Base-by-base conservation (phyloP, 345 rosid species). In the Eucalyptus erythrocorys region DNA sequence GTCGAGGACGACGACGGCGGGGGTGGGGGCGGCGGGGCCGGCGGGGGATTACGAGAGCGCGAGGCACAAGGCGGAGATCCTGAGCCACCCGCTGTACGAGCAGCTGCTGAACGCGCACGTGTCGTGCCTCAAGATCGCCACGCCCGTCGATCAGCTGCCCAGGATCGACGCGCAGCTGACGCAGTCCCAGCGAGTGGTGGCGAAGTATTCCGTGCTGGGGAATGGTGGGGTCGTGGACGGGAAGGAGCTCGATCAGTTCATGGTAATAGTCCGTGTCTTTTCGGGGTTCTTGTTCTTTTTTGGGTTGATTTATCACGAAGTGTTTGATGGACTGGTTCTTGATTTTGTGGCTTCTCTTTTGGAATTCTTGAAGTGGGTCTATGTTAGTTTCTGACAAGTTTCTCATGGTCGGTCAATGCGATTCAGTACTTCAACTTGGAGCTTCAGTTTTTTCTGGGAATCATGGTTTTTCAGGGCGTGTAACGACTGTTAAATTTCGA, bases 181-280 rank as follows among this genome's bases (percentile, higher is more conserved):
- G 43, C 98, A 97, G 95, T 97, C 99, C 47, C 99, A 96, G 92
- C 92, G 96, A 34, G 98, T 98, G 40, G 98, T 96, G n/a, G 91
- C 94, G 13, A 98, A 98, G 92, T 98, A 97, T 95, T 95, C 99
- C 9, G 90, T 94, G 43, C 90, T 95, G 53, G 96, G 86, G 86
- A 97, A 94, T 49, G 97, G 92, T 84, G 76, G 93, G 91, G 96
- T 91, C 91, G 92, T 88, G 11, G 99, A 97, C 87, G 99, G 93
- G 48, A 96, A 95, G 90, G 99, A 96, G 92, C 99, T 98, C 87
- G 99, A 97, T 92, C 99, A 96, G 92, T 98, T 98, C 99, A 96
- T 98, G 99, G 99, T 98, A 90, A 86, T 21, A 40, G 84, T 76
- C 43, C 84, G 26, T 76, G 47, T 37, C 42, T 21, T 76, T 37